Percentiles rank a stretch among this genome's conserved stretches.
Conservation (phyloP, 2,329 filamentous ascomycete species). For the Fusarium ambrosium region DNA sequence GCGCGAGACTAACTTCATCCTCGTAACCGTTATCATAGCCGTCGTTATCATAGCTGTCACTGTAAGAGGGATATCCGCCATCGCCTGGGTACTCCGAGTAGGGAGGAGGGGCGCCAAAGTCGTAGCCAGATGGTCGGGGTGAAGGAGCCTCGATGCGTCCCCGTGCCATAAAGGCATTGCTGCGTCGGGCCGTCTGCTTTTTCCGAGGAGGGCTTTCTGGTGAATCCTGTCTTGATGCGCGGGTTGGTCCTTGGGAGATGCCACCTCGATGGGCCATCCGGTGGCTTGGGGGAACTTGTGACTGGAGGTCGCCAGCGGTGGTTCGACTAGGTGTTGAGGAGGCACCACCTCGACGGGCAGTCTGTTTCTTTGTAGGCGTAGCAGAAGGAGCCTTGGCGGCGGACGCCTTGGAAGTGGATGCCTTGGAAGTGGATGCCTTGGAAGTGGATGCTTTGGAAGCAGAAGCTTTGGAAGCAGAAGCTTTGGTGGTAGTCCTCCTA, state of each 20-base stretch:
- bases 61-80: not conserved
- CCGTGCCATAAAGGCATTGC: conserved; percentile 38
- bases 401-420: not conserved
- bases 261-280: conserved; percentile 34
- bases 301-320: not conserved
- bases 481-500: not conserved
- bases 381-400: not conserved
- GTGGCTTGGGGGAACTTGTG: conserved; percentile 16
- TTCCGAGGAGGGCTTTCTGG: conserved; percentile 2
- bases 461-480: not conserved
- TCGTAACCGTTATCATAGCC: not conserved
- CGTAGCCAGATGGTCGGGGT: not conserved
- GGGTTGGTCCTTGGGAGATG: conserved; percentile 18
- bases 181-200: conserved; percentile 47
- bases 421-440: not conserved
- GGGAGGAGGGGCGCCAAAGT: conserved; percentile 32
- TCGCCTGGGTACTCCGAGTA: conserved; percentile 27
- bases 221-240: not conserved
- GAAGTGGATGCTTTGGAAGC: not conserved
- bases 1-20: conserved; percentile 23
- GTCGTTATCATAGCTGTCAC: not conserved
- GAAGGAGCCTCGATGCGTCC: conserved; percentile 39
- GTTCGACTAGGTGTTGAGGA: not conserved
- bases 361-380: conserved; percentile 1
- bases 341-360: conserved; percentile 15